Percentiles rank a stretch among this genome's conserved stretches.
Evolutionary conservation across 345 rosid genomes (phyloP).

Genomic region (Brassica incana): DNA sequence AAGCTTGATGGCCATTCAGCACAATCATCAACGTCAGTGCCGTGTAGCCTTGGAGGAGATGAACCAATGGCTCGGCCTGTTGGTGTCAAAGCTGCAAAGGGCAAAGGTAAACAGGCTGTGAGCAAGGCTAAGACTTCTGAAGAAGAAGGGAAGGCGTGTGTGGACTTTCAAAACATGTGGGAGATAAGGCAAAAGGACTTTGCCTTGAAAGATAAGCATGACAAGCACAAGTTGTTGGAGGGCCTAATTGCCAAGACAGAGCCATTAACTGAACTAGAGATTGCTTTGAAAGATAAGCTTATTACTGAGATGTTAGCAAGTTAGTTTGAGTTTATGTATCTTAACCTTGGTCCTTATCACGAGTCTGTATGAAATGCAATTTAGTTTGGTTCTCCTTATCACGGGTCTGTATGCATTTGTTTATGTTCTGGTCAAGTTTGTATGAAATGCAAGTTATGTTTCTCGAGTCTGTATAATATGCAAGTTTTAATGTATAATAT

Average conservation of each 20-base stretch:
- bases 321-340: too few species aligned
- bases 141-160: not conserved
- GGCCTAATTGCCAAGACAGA: not conserved
- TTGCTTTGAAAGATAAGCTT: not conserved
- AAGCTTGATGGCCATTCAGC: not conserved
- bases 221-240: not conserved
- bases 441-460: too few species aligned
- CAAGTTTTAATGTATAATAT: too few species aligned
- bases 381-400: too few species aligned
- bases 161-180: not conserved
- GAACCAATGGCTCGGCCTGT: not conserved
- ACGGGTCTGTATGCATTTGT: too few species aligned
- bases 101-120: not conserved
- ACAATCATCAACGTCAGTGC: not conserved
- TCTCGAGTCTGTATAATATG: too few species aligned
- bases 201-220: not conserved
- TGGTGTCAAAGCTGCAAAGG: not conserved
- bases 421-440: too few species aligned
- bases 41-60: not conserved
- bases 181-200: not conserved
- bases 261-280: not conserved
- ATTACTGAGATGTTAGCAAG: not conserved
- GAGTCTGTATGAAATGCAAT: too few species aligned
- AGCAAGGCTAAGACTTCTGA: not conserved
- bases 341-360: too few species aligned